Conservation (phyloP, 495 filamentous ascomycete species). For the Hamigera avellanea region DNA sequence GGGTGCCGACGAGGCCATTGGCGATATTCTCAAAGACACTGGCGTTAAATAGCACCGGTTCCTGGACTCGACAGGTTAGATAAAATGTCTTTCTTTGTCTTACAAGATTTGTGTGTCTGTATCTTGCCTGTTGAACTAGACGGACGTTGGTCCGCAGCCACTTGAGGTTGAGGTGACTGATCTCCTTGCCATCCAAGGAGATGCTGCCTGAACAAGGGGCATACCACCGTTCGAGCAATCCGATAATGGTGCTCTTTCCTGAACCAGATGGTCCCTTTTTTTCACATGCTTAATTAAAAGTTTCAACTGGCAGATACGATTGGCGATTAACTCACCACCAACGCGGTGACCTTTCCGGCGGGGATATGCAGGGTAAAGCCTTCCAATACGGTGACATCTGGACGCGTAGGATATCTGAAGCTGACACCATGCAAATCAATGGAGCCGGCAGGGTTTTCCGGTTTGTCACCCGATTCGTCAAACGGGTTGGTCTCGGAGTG, state of each 20-base stretch:
- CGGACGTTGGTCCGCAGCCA: slow-evolving; percentile 38
- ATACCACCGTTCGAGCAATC: slow-evolving; percentile 45
- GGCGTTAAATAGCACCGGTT: slow-evolving; percentile 54
- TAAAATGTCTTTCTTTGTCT: too few species aligned
- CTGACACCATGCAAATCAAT: slow-evolving; percentile 29
- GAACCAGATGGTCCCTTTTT: slow-evolving; percentile 43
- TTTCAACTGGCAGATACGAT: too few species aligned
- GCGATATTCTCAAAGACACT: slow-evolving; percentile 53
- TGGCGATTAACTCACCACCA: too few species aligned
- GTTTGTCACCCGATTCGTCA: slow-evolving; percentile 10
- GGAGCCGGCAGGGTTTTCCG: slow-evolving; percentile 6
- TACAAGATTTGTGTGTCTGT: too few species aligned
- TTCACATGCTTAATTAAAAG: too few species aligned
- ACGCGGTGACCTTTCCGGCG: slow-evolving; percentile 57
- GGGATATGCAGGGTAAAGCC: slow-evolving; percentile 56
- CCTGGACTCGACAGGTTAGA: too few species aligned
- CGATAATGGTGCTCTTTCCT: slow-evolving; percentile 45
- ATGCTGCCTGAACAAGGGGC: slow-evolving; percentile 14
- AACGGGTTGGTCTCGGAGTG: slow-evolving; percentile 20
- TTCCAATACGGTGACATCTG: slow-evolving; percentile 64
- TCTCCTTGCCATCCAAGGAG: slow-evolving; percentile 32
- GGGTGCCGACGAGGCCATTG: slow-evolving; percentile 26
- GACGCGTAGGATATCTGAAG: slow-evolving; percentile 41
- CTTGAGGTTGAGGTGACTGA: slow-evolving; percentile 38
- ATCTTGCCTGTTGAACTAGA: slow-evolving; percentile 45